phyloP scores from a whole-genome alignment of 108 stramenopile genomes.

The Skeletonema tropicum region DNA sequence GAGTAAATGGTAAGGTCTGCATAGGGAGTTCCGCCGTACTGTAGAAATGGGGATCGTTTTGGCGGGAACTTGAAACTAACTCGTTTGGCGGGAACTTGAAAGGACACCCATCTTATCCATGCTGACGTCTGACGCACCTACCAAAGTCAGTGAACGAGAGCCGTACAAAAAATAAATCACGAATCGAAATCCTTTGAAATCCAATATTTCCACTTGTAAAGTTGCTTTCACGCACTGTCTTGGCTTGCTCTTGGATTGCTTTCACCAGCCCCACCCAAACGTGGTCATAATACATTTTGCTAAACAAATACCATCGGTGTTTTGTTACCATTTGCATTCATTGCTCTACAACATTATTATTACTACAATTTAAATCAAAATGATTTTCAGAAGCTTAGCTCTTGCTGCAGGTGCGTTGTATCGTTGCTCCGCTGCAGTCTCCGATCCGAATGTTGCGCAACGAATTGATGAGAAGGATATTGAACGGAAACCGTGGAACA shows the following conservation, averaged over 20 bases:
- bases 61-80: too few relatives aligned
- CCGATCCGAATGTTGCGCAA: neutral
- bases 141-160: neutral
- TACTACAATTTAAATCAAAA: slow-evolving; percentile 29
- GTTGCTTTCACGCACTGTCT: neutral
- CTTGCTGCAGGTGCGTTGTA: slow-evolving; percentile 61
- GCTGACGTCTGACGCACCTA: neutral
- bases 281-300: neutral
- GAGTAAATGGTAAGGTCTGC: too few relatives aligned
- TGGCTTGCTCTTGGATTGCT: neutral
- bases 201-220: neutral
- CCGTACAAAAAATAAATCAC: neutral
- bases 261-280: neutral
- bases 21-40: neutral
- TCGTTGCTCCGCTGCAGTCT: neutral
- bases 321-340: neutral
- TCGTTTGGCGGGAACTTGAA: too few relatives aligned
- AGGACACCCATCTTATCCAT: too few relatives aligned
- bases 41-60: neutral
- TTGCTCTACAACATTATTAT: neutral
- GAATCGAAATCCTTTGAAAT: neutral
- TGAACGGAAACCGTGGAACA: too few relatives aligned
- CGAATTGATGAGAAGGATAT: neutral
- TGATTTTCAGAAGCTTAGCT: slow-evolving; percentile 69
- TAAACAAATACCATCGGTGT: slow-evolving; percentile 3